These are phyloP conservation scores for Zarea fungicola DNA, from an alignment of 2,329 filamentous ascomycete genomes.

Conservation along the genomic window DNA sequence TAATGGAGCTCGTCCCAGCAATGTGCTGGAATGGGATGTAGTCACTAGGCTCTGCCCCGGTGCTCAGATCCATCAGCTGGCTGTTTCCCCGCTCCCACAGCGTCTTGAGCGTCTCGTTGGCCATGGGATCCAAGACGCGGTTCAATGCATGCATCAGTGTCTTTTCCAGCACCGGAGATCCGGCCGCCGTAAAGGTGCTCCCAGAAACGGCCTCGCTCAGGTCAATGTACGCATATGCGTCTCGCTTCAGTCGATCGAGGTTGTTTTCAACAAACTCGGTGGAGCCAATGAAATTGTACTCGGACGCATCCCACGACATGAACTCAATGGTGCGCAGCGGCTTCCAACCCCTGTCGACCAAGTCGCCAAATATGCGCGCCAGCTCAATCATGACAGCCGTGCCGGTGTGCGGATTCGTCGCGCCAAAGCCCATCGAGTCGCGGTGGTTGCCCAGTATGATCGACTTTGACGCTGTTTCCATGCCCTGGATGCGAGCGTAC, in stretches of 20 bases:
- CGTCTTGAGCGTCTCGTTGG: slow-evolving; percentile 66
- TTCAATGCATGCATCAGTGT: slow-evolving; percentile 68
- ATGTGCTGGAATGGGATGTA: slow-evolving; percentile 89
- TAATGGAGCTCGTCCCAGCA: slow-evolving; percentile 80
- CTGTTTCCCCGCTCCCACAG: slow-evolving; percentile 66
- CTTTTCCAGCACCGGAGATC: slow-evolving; percentile 73
- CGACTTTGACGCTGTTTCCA: slow-evolving; percentile 76
- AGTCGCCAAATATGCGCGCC: slow-evolving; percentile 74
- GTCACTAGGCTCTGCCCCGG: slow-evolving; percentile 56
- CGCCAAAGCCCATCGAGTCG: slow-evolving; percentile 87
- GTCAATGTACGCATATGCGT: slow-evolving; percentile 86
- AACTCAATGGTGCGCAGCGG: slow-evolving; percentile 94
- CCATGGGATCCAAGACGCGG: slow-evolving; percentile 65
- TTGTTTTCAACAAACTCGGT: slow-evolving; percentile 93
- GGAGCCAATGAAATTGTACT: slow-evolving; percentile 90
- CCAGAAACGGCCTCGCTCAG: slow-evolving; percentile 80
- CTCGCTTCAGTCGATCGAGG: slow-evolving; percentile 62
- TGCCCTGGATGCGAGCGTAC: slow-evolving; percentile 75
- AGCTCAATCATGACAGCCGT: slow-evolving; percentile 90
- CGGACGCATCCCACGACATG: slow-evolving; percentile 90
- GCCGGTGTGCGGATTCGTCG: slow-evolving; percentile 78
- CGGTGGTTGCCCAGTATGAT: slow-evolving; percentile 91
- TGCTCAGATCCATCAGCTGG: slow-evolving; percentile 63
- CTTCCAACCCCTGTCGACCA: slow-evolving; percentile 74
- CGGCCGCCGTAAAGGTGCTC: slow-evolving; percentile 67